Percentiles rank a stretch among this genome's conserved stretches.
These are phyloP conservation scores for Pichia sp. DNA, from an alignment of 1,139 yeast genomes.

Conservation along the genomic window DNA sequence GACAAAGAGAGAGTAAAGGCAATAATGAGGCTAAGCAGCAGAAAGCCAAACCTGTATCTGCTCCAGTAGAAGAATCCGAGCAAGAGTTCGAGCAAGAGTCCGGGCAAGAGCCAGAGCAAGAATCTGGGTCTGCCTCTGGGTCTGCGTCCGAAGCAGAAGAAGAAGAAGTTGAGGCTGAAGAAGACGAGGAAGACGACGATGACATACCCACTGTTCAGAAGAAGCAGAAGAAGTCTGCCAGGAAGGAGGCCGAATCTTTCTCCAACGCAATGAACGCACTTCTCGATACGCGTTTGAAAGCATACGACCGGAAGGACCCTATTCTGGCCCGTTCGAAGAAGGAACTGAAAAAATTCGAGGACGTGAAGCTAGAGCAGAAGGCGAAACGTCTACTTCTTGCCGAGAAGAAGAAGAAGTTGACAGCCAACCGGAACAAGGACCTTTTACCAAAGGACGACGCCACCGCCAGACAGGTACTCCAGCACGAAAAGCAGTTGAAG, in stretches of 20 bases:
- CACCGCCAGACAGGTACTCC: slow-evolving; percentile 53
- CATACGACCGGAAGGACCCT: slow-evolving; percentile 84
- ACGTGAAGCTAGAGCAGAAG: slow-evolving; percentile 76
- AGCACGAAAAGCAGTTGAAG: slow-evolving; percentile 66
- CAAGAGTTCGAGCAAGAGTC: slow-evolving; percentile 9
- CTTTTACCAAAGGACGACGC: slow-evolving; percentile 54
- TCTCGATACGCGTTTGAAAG: slow-evolving; percentile 78
- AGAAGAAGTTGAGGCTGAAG: slow-evolving; percentile 29
- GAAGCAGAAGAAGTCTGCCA: slow-evolving; percentile 52
- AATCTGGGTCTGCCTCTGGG: background rate
- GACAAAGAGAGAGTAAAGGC: background rate
- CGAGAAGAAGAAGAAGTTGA: slow-evolving; percentile 67
- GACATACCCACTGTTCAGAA: slow-evolving; percentile 33
- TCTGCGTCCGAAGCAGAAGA: slow-evolving; percentile 22
- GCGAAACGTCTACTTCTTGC: slow-evolving; percentile 67
- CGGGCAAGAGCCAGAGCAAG: background rate
- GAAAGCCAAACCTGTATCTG: background rate
- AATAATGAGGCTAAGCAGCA: background rate
- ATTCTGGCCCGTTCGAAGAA: slow-evolving; percentile 76
- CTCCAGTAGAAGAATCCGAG: background rate
- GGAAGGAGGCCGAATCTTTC: slow-evolving; percentile 49
- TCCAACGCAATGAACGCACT: slow-evolving; percentile 83
- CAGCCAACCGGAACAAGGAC: slow-evolving; percentile 62
- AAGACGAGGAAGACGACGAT: slow-evolving; percentile 25
- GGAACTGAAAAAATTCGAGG: slow-evolving; percentile 66